Percentiles rank a stretch among this genome's conserved stretches.
These are phyloP conservation scores for Theobroma grandiflorum DNA, from an alignment of 441 rosid species.

Conservation along the genomic window DNA sequence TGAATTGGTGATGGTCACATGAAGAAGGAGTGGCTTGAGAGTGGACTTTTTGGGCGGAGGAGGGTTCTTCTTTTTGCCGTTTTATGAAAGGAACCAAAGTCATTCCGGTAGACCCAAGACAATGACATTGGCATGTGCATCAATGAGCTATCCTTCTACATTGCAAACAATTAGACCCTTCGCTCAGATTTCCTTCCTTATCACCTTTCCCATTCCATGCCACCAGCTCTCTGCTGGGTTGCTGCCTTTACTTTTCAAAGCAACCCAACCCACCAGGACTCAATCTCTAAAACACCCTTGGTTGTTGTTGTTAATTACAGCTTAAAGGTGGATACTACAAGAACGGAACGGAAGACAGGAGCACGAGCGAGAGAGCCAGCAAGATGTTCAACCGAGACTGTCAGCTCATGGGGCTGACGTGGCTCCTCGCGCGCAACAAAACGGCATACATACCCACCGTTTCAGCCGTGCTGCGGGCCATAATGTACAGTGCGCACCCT, in stretches of 20 bases:
- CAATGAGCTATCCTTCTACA: constrained; percentile 35
- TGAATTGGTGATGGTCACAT: neutral
- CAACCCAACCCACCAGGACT: neutral
- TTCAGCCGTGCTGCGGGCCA: constrained; percentile 93
- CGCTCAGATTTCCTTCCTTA: constrained; percentile 26
- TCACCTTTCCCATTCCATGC: constrained; percentile 38
- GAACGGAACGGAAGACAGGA: constrained; percentile 40
- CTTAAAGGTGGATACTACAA: constrained; percentile 69
- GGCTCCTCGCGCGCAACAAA: constrained; percentile 95
- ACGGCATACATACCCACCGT: constrained; percentile 98
- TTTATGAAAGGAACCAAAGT: constrained; percentile 32
- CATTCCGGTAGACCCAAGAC: constrained; percentile 38
- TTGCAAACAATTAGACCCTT: constrained; percentile 39
- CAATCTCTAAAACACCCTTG: constrained; percentile 24
- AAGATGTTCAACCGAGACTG: constrained; percentile 94
- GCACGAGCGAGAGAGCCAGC: constrained; percentile 66
- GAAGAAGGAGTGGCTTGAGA: neutral
- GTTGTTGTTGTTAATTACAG: constrained; percentile 44
- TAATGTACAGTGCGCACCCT: constrained; percentile 88
- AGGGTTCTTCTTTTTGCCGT: constrained; percentile 30
- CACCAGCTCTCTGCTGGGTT: neutral
- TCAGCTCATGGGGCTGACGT: constrained; percentile 98
- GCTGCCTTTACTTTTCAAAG: neutral
- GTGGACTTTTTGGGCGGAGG: neutral
- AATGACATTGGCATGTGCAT: constrained; percentile 35